Evolutionary conservation across 2,329 filamentous ascomycete species (phyloP).

Genomic region (Coniochaeta sp.): DNA sequence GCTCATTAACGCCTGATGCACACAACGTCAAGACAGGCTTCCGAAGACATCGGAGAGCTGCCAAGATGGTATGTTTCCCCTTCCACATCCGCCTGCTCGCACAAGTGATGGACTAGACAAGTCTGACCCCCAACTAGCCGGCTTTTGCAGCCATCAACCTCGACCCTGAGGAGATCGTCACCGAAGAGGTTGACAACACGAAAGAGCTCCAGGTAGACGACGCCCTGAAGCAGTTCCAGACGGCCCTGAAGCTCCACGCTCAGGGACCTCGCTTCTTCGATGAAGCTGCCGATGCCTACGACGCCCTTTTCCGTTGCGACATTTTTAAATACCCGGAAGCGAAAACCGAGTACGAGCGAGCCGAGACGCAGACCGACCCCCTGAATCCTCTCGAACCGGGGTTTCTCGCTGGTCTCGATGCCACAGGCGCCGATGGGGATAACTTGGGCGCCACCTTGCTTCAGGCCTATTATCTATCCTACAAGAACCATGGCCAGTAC

Average conservation of each 20-base stretch:
- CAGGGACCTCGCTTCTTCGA: slow-evolving; percentile 72
- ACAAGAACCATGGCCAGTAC: slow-evolving; percentile 95
- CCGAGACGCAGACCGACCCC: slow-evolving; percentile 48
- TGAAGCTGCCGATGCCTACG: slow-evolving; percentile 75
- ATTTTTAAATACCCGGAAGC: slow-evolving; percentile 92
- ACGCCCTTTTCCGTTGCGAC: slow-evolving; percentile 79
- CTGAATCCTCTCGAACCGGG: slow-evolving; percentile 38
- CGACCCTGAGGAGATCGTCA: slow-evolving; percentile 82
- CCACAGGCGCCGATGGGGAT: slow-evolving; percentile 58
- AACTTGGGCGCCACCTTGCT: slow-evolving; percentile 73
- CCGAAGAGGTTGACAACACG: slow-evolving; percentile 90
- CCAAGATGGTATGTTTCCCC: background rate
- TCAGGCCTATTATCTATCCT: slow-evolving; percentile 85
- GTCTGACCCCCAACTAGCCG: slow-evolving; percentile 30
- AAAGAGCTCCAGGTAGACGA: slow-evolving; percentile 96
- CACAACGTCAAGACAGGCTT: background rate
- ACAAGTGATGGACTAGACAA: background rate
- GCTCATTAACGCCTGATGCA: background rate
- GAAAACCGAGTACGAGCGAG: slow-evolving; percentile 72
- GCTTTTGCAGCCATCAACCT: slow-evolving; percentile 87
- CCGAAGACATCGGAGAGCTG: background rate
- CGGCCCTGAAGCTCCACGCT: slow-evolving; percentile 82
- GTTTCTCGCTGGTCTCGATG: slow-evolving; percentile 44
- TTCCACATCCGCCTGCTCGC: background rate
- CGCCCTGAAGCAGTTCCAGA: slow-evolving; percentile 89